Base-by-base conservation (phyloP, 2,329 filamentous ascomycete species). In the Hypomyces rosellus region DNA sequence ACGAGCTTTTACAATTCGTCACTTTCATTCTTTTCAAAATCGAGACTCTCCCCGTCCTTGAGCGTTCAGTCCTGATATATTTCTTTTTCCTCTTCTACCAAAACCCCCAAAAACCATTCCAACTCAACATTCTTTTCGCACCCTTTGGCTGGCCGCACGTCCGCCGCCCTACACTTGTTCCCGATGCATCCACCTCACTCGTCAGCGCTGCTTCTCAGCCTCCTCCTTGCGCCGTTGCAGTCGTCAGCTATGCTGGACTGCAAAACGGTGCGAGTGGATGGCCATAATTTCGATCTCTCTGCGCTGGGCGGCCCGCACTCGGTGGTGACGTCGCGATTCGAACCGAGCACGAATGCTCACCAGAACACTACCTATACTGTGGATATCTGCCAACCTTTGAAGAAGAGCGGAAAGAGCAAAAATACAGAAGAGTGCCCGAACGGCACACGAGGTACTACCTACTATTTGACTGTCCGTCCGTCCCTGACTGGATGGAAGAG, bases 361-460 rank as follows among this genome's bases (percentile, higher is more conserved):
- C 58, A 59, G 51, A 93, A 93, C 66, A 89, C 83, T 22, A 92
- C 88, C 40, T 95, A 89, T 67, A 91, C 88, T 1, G 64, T 95
- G 51, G 86, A 95, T 61, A 75, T 95, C 45, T 95, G 89, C 70
- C 69, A 74, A 47, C 74, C 80, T 6, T 70, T 96, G 56, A 79
- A 80, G 65, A 78, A 80, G 63, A 77, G 75, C 45, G 80, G 79
- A 40, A 78, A 78, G 20, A 70, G 74, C 1, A 69, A 72, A 15
- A 75, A 77, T 57, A 68, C 74, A 5, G 73, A 83, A 36, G 72
- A 84, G 60, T 95, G 89, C 63, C 84, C 82, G 0, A 77, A 78
- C 43, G 84, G 83, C 38, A 84, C 88, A 3, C 76, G 84, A 74
- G 80, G 85, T 88, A 68, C 3, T 8, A 15, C 25, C 3, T 8